Base-by-base conservation (phyloP, 2,329 filamentous ascomycete genomes). In the Fusarium sp. region DNA sequence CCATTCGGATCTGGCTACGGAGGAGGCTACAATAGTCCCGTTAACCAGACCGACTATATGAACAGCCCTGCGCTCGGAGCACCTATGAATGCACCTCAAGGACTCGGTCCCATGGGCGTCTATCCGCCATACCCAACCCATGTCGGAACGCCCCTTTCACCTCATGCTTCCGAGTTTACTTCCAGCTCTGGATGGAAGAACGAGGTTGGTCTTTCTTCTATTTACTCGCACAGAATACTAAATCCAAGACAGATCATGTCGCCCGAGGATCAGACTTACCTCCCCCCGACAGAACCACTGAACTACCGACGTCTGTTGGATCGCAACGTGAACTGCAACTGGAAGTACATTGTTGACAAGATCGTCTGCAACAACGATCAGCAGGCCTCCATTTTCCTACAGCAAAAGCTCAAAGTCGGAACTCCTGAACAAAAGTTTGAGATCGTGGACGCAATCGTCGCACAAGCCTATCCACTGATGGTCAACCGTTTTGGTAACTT, bases 331-430 rank as follows among this genome's bases (percentile, higher is more conserved):
- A 97, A 92, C 75, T 98, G 95, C 81, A 96, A 99, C 82, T 99
- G 95, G 96, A 97, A 96, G 81, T 97, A 97, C 77, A 97, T 99
- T 72, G 96, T 99, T 55, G 95, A 99, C 83, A 98, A 98, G 84
- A 99, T 99, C 76, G 94, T 99, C 70, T 96, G 93, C 87, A 97
- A 94, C 82, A 98, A 99, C 78, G 96, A 99, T 76, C 96, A 99
- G 79, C 96, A 99, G 80, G 96, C 96, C 11, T 99, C 96, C 3
- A 98, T 99, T 74, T 99, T 99, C 80, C 84, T 99, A 43, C 96
- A 99, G 78, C 96, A 99, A 81, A 99, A 99, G 83, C 91, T 99
- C 72, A 99, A 99, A 82, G 92, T 97, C 65, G 94, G 94, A 61
- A 97, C 94, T 6, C 86, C 90, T 0, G 94, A 98, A 75, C 96